Base-by-base conservation (phyloP, 352 stramenopile genomes). In the Globisporangium nodosum region DNA sequence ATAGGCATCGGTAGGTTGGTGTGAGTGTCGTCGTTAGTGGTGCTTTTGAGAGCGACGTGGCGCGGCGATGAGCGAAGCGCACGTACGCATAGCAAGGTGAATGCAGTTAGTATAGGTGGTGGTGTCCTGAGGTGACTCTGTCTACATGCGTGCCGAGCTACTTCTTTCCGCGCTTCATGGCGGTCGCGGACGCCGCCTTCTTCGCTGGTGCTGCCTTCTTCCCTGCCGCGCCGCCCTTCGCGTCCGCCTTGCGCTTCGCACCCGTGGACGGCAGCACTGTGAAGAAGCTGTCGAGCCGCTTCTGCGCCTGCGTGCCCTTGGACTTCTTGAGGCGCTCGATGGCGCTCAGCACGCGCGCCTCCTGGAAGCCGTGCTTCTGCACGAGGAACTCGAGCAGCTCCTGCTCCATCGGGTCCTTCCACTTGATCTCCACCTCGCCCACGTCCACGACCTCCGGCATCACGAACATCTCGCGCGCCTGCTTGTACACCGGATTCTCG, bases 271-370 rank as follows among this genome's bases (percentile, higher is more conserved):
- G 76, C 56, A 94, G 48, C 54, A 93, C 78, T 11, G 74, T 96
- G 71, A 99, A 99, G 69, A 99, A 99, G 54, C 76, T 94, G 76
- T 99, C 96, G 69, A 99, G 96, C 21, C 96, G 87, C 59, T 96
- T 93, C 69, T 99, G 97, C 24, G 92, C 94, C 61, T 98, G 96
- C 33, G 88, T 86, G 63, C 91, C 91, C 71, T 97, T 94, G 15
- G 94, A 96, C 65, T 98, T 98, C 75, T 98, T 96, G 18, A 99
- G 75, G 53, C 96, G 96, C 65, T 97, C 94, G 71, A 99, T 98
- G 45, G 79, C 90, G 15, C 66, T 78, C 39, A 91, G 71, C 65
- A 99, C 96, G 54, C 96, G 88, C 20, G 98, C 88, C 16, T 86
- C 73, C 68, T 96, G 96, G 78, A 99, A 99, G 11, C 96, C 94